These are phyloP conservation scores for Lichtheimia corymbifera DNA, from an alignment of 371 early-diverging fungal genomes.

Conservation along the genomic window DNA sequence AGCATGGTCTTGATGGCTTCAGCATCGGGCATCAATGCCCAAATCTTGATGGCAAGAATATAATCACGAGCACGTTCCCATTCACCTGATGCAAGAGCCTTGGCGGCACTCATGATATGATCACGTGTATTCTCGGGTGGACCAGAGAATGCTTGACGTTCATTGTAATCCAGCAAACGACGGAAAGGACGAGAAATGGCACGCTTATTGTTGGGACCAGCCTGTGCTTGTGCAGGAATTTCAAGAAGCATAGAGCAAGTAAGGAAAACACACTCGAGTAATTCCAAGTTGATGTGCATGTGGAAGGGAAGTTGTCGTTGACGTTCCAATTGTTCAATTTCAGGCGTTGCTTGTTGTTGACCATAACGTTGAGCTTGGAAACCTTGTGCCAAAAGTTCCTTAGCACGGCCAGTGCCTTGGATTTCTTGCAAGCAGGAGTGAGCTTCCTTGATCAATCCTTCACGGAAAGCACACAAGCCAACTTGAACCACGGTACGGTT, in stretches of 20 bases:
- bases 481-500: slow-evolving; percentile 96
- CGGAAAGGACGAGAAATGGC: slow-evolving; percentile 92
- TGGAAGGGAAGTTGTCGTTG: slow-evolving; percentile 97
- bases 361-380: slow-evolving; percentile 74
- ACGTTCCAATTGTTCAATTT: slow-evolving; percentile 90
- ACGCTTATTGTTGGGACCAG: slow-evolving; percentile 78
- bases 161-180: slow-evolving; percentile 91
- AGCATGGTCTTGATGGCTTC: slow-evolving; percentile 90
- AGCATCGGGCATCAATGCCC: slow-evolving; percentile 87
- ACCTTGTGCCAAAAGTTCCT: slow-evolving; percentile 96
- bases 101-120: slow-evolving; percentile 96
- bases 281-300: slow-evolving; percentile 98
- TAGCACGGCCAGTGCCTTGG: slow-evolving; percentile 81
- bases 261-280: slow-evolving; percentile 95
- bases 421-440: slow-evolving; percentile 89
- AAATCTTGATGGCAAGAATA: slow-evolving; percentile 91
- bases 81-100: slow-evolving; percentile 89
- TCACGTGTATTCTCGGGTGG: slow-evolving; percentile 98
- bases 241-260: slow-evolving; percentile 95
- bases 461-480: slow-evolving; percentile 96
- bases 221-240: slow-evolving; percentile 92
- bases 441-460: slow-evolving; percentile 88
- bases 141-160: slow-evolving; percentile 92
- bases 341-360: slow-evolving; percentile 66
- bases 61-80: slow-evolving; percentile 88